phyloP scores from a whole-genome alignment of 345 rosid genomes.

The Angophora floribunda region DNA sequence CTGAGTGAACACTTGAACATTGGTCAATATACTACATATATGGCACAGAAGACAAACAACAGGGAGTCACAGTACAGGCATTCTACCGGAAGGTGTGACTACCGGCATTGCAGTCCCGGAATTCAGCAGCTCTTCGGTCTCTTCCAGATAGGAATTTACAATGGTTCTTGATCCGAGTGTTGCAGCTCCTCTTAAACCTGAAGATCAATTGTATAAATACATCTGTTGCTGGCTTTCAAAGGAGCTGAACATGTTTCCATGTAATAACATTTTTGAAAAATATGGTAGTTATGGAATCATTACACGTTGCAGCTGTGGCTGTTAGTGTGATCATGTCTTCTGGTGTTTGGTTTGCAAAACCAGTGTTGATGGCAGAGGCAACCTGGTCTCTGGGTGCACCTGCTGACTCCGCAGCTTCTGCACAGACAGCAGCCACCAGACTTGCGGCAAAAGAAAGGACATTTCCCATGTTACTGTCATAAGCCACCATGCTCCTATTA shows the following conservation, averaged over 20 bases:
- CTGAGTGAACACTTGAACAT: not conserved
- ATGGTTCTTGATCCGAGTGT: constrained; percentile 6
- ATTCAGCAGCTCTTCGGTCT: not conserved
- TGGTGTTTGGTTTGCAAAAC: constrained; percentile 4
- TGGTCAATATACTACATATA: not conserved
- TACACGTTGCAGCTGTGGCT: constrained; percentile 10
- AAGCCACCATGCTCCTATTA: not conserved
- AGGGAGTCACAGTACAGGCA: not conserved
- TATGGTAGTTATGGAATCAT: not conserved
- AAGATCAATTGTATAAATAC: not conserved
- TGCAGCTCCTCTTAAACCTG: constrained; percentile 12
- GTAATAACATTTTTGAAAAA: not conserved
- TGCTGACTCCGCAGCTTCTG: constrained; percentile 7
- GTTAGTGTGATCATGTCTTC: constrained; percentile 9
- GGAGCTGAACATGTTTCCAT: not conserved
- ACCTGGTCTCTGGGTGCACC: constrained; percentile 6
- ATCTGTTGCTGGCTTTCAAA: not conserved
- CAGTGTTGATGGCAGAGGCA: constrained; percentile 3
- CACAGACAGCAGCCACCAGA: constrained; percentile 8
- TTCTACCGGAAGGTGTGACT: constrained; percentile 1
- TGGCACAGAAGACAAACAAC: not conserved
- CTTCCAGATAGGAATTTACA: not conserved
- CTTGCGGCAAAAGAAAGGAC: constrained; percentile 3
- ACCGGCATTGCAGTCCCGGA: not conserved
- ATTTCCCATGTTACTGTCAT: not conserved